Conservation (phyloP, 2,329 filamentous ascomycete species). For the Domatiomyces globalis region DNA sequence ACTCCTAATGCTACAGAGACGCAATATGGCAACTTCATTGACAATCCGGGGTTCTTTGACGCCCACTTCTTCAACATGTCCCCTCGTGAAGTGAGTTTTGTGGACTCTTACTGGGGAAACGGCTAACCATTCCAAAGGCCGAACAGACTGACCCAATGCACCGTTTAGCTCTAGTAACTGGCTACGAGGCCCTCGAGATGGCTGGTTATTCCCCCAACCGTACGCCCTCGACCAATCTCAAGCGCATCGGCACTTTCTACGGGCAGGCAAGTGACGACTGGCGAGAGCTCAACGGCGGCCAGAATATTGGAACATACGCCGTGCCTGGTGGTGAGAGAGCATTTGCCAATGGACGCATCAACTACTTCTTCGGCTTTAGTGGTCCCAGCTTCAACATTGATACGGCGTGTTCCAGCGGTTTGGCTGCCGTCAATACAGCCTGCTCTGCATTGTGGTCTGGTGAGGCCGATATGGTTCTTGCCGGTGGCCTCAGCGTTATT, state of each 20-base stretch:
- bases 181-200: constrained; percentile 63
- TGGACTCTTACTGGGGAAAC: too few relatives aligned
- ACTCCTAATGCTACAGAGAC: constrained; percentile 20
- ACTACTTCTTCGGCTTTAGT: constrained; percentile 61
- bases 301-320: constrained; percentile 18
- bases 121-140: neutral
- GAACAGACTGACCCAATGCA: constrained; percentile 33
- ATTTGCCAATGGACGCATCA: constrained; percentile 41
- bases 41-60: constrained; percentile 27
- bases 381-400: constrained; percentile 60
- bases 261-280: constrained; percentile 26
- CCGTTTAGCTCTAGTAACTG: constrained; percentile 45
- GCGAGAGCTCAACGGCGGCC: constrained; percentile 14
- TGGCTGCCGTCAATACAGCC: constrained; percentile 50
- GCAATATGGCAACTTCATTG: constrained; percentile 25
- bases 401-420: constrained; percentile 59
- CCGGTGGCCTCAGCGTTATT: constrained; percentile 57
- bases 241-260: constrained; percentile 50
- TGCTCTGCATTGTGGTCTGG: constrained; percentile 55
- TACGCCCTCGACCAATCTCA: constrained; percentile 43
- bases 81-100: constrained; percentile 3
- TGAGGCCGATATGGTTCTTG: constrained; percentile 60
- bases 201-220: constrained; percentile 56
- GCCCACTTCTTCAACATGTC: constrained; percentile 28
- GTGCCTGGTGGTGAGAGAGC: constrained; percentile 17